Base-by-base conservation (phyloP, 768 basidiomycete genomes). In the Leccinum arenicola region DNA sequence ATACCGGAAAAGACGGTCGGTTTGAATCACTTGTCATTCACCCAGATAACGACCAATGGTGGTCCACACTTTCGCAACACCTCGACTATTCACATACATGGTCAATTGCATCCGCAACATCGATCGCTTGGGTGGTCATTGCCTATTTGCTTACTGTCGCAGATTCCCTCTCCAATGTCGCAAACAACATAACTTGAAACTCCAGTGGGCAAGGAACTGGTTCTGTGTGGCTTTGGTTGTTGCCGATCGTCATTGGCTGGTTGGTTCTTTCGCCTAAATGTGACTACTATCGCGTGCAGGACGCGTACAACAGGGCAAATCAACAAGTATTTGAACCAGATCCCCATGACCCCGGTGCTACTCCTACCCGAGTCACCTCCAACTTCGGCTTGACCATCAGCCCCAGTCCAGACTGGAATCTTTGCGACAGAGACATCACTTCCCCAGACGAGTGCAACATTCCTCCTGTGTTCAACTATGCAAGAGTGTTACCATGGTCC, bases 221-320 rank as follows among this genome's bases (percentile, higher is more conserved):
- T 11, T 72, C 74, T 1, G 60, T 74, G 7, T 79, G 76, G 76
- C 58, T 78, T 8, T 80, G 77, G 75, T 70, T 79, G 12, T 25
- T 50, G 17, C 49, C 49, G 27, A 50, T 50, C 27, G 49, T 50
- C 17, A 27, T 50, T 3, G 49, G 49, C 49, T 50, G 49, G 49
- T 27, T 50, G 4, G 25, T 50, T 25, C 49, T 50, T 25, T 50
- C 49, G 17, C 49, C 49, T 27, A 50, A 50, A 50, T 50, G 49
- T 25, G 49, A 50, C 17, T 21, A 29, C 4, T 47, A 54, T 7
- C 70, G 74, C 15, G 63, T 78, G 17, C 50, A 53, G 14, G 50
- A 58, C 3, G 61, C 61, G 6, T 62, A 59, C 47, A 8, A 49
- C 19, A 55, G 52, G 48, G 61, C 61, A n/a, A 62, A 62, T 21